Base-by-base conservation (phyloP, 208 protist genomes). In the Leishmania amazonensis region DNA sequence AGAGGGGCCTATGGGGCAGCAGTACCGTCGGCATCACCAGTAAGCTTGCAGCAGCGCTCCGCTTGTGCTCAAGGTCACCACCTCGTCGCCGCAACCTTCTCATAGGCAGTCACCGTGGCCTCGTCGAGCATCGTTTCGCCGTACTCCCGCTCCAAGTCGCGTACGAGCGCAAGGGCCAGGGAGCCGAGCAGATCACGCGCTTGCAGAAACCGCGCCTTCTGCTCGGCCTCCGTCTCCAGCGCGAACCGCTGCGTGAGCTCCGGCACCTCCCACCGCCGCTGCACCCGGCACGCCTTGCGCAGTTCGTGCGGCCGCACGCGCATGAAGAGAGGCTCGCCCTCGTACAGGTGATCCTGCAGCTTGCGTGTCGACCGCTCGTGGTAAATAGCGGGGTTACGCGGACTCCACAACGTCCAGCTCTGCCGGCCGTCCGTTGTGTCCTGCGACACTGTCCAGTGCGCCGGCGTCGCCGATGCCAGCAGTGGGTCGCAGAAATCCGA, bases 341-440 rank as follows among this genome's bases (percentile, higher is more conserved):
- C 94, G 84, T 97, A 97, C 19, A 97, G 81, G 78, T 96, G 83
- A 80, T 97, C 94, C 78, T 97, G 94, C 73, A 97, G 90, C 79
- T 93, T 94, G 1, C 94, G 89, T 11, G 91, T 95, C 60, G 91
- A 95, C 31, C 19, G 89, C 78, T 96, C 92, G 83, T 96, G 83
- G 72, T 89, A 93, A 81, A 97, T 94, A 54, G 81, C n/a, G 2
- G 94, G 94, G 85, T 97, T 88, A n/a, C 92, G 91, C 60, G 94
- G 94, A 76, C 91, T 95, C 93, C 94, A 97, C 49, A 97, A 78
- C 38, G 87, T 76, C 91, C 91, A 96, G 67, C 78, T 86, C 77
- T 93, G 91, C 3, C 83, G 88, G 9, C 84, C 81, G 76, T 96
- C 93, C 28, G 93, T 81, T 15, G 91, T 85, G 81, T 97, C 94